Conservation (phyloP, 2,329 filamentous ascomycete genomes). For the Magnaporthiopsis rhizophila region DNA sequence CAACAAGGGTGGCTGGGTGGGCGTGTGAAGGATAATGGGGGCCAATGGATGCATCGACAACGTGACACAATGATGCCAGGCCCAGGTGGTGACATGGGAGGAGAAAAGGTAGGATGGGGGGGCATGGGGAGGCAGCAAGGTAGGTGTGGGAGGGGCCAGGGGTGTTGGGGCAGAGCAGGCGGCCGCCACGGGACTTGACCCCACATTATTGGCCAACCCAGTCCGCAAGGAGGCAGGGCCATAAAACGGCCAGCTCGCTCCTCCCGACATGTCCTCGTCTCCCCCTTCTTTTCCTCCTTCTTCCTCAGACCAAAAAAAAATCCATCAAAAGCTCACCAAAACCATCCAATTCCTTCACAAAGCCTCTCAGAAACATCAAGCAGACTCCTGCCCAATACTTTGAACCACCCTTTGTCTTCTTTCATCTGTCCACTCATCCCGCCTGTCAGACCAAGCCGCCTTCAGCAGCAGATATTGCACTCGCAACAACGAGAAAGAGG, state of each 20-base stretch:
- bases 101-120: background rate
- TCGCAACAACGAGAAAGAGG: background rate
- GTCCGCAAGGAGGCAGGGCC: background rate
- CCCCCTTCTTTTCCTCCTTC: background rate
- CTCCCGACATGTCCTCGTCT: background rate
- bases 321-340: background rate
- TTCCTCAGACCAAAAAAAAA: background rate
- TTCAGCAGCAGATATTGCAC: slow-evolving; percentile 10
- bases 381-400: background rate
- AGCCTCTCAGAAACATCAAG: background rate
- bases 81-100: background rate
- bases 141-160: background rate
- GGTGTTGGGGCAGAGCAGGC: background rate
- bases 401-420: background rate
- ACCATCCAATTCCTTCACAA: background rate
- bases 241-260: slow-evolving; percentile 1
- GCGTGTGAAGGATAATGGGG: background rate
- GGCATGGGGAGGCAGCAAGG: background rate
- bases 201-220: background rate
- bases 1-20: background rate
- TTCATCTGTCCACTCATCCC: background rate
- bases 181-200: background rate
- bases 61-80: background rate
- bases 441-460: background rate
- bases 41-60: background rate